phyloP scores from a whole-genome alignment of 2,329 filamentous ascomycete genomes.

The Dactylonectria estremocensis region DNA sequence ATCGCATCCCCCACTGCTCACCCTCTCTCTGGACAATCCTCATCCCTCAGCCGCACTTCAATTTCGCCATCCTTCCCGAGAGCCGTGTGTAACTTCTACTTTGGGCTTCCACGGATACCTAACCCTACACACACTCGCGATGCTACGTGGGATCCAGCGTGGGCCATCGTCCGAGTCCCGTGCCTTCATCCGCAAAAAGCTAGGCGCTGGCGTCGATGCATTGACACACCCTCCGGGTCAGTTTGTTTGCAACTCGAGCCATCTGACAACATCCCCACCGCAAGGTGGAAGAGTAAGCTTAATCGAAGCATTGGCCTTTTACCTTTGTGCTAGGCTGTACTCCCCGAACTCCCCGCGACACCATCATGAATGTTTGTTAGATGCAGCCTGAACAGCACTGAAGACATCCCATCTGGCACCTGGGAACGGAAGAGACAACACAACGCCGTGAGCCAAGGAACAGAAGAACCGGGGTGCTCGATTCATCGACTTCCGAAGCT shows the following conservation, averaged over 20 bases:
- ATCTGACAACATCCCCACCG: not conserved
- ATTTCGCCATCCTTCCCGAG: not conserved
- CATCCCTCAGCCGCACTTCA: slow-evolving; percentile 7
- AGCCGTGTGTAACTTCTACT: not conserved
- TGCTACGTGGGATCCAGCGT: slow-evolving; percentile 10
- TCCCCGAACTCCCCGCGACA: slow-evolving; percentile 39
- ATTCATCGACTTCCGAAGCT: slow-evolving; percentile 24
- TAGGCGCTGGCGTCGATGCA: not conserved
- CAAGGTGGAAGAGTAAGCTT: slow-evolving; percentile 40
- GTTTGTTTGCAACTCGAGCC: not conserved
- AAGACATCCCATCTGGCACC: not conserved
- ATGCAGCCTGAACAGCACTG: not conserved
- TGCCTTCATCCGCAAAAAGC: not conserved
- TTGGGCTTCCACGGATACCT: not conserved
- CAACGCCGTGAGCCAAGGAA: slow-evolving; percentile 2
- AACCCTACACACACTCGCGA: not conserved
- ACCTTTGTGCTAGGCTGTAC: not conserved
- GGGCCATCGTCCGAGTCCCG: slow-evolving; percentile 10
- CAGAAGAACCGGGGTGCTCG: slow-evolving; percentile 7
- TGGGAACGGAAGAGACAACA: not conserved
- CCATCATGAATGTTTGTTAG: not conserved
- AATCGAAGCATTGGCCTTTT: slow-evolving; percentile 24
- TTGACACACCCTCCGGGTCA: not conserved
- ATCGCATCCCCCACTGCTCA: slow-evolving; percentile 3
- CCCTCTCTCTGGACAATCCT: not conserved